phyloP scores from a whole-genome alignment of 2,329 filamentous ascomycete genomes.

The Chaetothyriales sp. region DNA sequence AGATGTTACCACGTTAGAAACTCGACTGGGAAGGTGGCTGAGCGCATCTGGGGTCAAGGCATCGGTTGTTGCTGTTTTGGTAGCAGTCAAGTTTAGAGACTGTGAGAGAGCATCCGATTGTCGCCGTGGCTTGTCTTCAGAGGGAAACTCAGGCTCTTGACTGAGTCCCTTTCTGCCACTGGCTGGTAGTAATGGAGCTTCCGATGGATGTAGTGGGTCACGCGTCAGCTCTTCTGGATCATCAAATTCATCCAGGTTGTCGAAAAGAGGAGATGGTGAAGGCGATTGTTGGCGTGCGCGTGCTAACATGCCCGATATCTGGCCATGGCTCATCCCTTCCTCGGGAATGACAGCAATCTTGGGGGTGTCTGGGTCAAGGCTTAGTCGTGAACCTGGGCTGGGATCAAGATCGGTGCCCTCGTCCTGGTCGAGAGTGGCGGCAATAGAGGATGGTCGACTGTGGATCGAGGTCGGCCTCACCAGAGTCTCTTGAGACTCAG shows the following conservation, averaged over 20 bases:
- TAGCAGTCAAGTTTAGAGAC: not conserved
- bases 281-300: not conserved
- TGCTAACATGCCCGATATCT: not conserved
- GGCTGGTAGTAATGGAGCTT: not conserved
- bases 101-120: not conserved
- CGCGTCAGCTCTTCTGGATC: constrained; percentile 4
- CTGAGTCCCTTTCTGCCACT: no score
- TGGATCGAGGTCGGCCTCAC: constrained; percentile 5
- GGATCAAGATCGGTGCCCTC: not conserved
- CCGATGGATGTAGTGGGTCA: not conserved
- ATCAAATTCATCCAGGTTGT: not conserved
- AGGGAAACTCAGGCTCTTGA: not conserved
- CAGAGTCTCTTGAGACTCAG: constrained; percentile 14
- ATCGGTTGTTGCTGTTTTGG: constrained; percentile 12
- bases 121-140: not conserved
- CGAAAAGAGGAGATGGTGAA: constrained; percentile 2
- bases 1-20: constrained; percentile 63
- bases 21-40: constrained; percentile 49
- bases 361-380: constrained; percentile 4
- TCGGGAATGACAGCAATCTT: constrained; percentile 12
- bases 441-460: constrained; percentile 15
- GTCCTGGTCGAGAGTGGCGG: constrained; percentile 15
- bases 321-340: not conserved
- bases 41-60: constrained; percentile 24
- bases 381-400: not conserved